phyloP scores from a whole-genome alignment of 2,329 filamentous ascomycete genomes.

The Aspergillus sp. region DNA sequence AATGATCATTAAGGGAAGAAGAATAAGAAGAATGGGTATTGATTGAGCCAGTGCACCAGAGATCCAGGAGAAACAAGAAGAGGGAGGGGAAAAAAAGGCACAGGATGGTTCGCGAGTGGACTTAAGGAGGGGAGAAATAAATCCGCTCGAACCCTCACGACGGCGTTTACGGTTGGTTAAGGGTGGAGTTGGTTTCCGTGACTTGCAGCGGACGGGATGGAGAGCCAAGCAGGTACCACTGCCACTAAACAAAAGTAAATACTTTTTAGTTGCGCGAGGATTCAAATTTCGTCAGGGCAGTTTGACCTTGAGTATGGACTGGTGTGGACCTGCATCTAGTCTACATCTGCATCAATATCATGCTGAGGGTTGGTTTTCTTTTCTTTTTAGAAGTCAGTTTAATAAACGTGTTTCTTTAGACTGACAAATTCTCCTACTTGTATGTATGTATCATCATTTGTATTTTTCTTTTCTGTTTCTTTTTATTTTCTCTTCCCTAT shows the following conservation, averaged over 20 bases:
- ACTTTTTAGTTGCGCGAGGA: not conserved
- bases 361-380: not conserved
- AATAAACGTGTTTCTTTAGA: not conserved
- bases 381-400: not conserved
- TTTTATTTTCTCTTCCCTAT: not conserved
- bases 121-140: slow-evolving; percentile 13
- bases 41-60: not conserved
- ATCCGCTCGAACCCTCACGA: not conserved
- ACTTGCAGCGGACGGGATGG: slow-evolving; percentile 15
- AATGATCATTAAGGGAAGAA: not conserved
- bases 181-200: slow-evolving; percentile 19
- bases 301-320: not conserved
- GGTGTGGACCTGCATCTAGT: not conserved
- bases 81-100: slow-evolving; percentile 9
- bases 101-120: slow-evolving; percentile 6
- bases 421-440: not conserved
- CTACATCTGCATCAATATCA: not conserved
- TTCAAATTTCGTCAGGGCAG: not conserved
- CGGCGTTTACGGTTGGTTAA: not conserved
- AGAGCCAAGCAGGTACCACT: slow-evolving; percentile 7
- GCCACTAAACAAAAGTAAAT: not conserved
- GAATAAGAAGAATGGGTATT: not conserved
- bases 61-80: not conserved
- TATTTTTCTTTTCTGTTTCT: not conserved
- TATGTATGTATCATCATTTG: not conserved